Base-by-base conservation (phyloP, 2,329 filamentous ascomycete species). In the Diatrype stigma region DNA sequence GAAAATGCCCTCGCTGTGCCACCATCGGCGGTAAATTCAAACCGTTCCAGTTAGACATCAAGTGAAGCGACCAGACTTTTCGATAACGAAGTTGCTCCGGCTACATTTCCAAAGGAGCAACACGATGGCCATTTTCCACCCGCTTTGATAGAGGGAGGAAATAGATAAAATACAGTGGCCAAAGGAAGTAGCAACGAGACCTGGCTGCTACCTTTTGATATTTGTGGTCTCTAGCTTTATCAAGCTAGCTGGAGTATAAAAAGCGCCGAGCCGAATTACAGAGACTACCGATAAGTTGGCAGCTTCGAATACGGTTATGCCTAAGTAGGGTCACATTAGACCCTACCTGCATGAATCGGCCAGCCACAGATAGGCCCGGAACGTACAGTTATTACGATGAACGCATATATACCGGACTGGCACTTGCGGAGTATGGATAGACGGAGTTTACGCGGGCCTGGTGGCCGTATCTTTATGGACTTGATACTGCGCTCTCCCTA, bases 21-120 rank as follows among this genome's bases (percentile, higher is more conserved):
- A 89, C 86, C 37, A 86, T 92, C 56, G 89, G 89, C 49, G 87
- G 86, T 48, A 82, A 85, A 55, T 93, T 90, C 72, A 93, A 93
- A 71, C 87, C 87, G 40, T 92, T 94, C 70, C 87, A 92, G 71
- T 76, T 94, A 65, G 89, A 93, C 64, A 86, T 94, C 56, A 78
- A 86, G 75, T 90, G 73, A 83, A 57, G 21, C 22, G 21, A 2
- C 40, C 21, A 21, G 11, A 6, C 14, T 10, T n/a, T 23, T 28
- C 40, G 26, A 22, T 11, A 44, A 19, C 22, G 5, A 23, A n/a
- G 26, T 28, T 23, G 40, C 26, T 19, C 14, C 22, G 3, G 6
- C 22, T 16, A 16, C 40, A 19, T 10, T 28, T 26, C 40, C 21
- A 16, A 16, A 6, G 22, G 16, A 21, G 16, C 40, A 26, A 17